A percentile compares a stretch with the other conserved stretches of the same genome.
Evolutionary conservation across 2,329 filamentous ascomycete species (phyloP).

Genomic region (Cladosporium sp.): DNA sequence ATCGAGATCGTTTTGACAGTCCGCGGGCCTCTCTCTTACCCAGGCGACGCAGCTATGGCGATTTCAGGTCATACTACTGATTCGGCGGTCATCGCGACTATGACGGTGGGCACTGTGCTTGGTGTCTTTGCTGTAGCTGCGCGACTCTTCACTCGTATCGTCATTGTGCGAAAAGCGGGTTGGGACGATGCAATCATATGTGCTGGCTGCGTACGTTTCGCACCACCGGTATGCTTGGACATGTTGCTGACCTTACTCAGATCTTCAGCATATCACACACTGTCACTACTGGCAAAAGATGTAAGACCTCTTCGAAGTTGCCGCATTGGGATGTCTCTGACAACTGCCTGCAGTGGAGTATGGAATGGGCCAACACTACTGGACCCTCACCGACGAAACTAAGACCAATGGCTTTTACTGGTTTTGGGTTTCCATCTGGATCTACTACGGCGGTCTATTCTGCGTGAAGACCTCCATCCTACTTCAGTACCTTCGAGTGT

Average conservation of each 20-base stretch:
- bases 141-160: constrained; percentile 21
- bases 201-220: constrained; percentile 6
- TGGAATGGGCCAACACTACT: constrained; percentile 20
- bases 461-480: constrained; percentile 22
- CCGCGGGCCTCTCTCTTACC: constrained; percentile 5
- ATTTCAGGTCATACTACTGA: constrained; percentile 23
- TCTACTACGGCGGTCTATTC: constrained; percentile 16
- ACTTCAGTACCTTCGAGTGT: constrained; percentile 21
- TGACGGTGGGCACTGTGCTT: constrained; percentile 23
- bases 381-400: constrained; percentile 7
- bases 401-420: constrained; percentile 13
- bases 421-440: constrained; percentile 20
- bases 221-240: not conserved
- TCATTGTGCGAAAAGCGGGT: constrained; percentile 16
- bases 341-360: constrained; percentile 12
- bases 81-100: constrained; percentile 23
- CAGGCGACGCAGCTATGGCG: constrained; percentile 9
- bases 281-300: constrained; percentile 1
- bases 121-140: constrained; percentile 20
- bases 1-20: constrained; percentile 5
- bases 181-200: constrained; percentile 17
- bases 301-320: not conserved
- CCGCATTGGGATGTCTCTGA: not conserved
- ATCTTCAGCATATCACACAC: constrained; percentile 5
- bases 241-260: not conserved